A percentile compares a stretch with the other conserved stretches of the same genome.
Evolutionary conservation across 768 basidiomycete species (phyloP).

Genomic region (Trametes elegans): DNA sequence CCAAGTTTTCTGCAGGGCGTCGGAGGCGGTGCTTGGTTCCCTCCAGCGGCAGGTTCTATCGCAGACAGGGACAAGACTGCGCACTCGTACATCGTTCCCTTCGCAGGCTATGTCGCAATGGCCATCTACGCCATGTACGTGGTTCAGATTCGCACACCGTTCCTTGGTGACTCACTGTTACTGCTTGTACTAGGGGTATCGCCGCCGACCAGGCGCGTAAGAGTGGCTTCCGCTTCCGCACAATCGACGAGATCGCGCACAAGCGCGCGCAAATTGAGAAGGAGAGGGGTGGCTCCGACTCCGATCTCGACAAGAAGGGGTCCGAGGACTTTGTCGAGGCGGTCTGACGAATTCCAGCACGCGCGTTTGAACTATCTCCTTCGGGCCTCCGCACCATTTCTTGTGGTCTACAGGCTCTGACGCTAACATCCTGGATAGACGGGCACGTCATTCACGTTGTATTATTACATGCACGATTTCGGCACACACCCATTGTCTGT

Average conservation of each 20-base stretch:
- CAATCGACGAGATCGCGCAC: conserved; percentile 40
- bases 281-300: conserved; percentile 4
- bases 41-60: conserved; percentile 55
- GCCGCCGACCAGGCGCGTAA: conserved; percentile 49
- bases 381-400: too few relatives aligned
- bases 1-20: conserved; percentile 40
- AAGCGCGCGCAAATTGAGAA: conserved; percentile 19
- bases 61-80: conserved; percentile 47
- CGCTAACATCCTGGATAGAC: conserved; percentile 8
- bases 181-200: conserved; percentile 42
- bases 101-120: conserved; percentile 60
- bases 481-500: not conserved
- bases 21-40: conserved; percentile 69
- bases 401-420: conserved; percentile 2
- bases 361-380: too few relatives aligned
- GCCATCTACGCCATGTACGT: conserved; percentile 54
- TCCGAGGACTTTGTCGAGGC: conserved; percentile 19
- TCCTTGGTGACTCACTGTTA: conserved; percentile 6
- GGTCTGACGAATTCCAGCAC: not conserved
- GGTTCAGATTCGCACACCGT: not conserved
- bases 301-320: conserved; percentile 23
- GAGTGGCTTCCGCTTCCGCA: conserved; percentile 49
- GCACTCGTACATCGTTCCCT: conserved; percentile 58
- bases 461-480: too few relatives aligned
- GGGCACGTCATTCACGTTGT: conserved; percentile 10